These are phyloP conservation scores for Phaeosphaeria sp. DNA, from an alignment of 2,329 filamentous ascomycete genomes.

Conservation along the genomic window DNA sequence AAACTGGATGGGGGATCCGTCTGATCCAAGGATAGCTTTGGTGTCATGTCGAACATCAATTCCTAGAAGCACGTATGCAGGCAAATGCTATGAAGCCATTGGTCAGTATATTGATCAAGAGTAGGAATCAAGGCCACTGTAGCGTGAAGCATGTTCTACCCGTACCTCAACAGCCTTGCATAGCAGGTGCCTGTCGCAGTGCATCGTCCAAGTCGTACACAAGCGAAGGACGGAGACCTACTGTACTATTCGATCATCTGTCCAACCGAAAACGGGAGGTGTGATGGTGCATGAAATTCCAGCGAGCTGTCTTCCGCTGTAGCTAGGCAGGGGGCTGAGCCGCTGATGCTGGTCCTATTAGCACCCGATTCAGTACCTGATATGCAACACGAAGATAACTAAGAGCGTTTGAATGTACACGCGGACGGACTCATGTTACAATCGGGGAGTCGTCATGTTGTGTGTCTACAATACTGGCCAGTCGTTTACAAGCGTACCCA, in stretches of 20 bases:
- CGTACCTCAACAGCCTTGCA: background rate
- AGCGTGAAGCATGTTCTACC: no score
- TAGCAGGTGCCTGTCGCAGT: background rate
- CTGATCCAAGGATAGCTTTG: no score
- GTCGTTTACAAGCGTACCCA: background rate
- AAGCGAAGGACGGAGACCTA: background rate
- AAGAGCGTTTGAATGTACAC: background rate
- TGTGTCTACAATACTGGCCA: background rate
- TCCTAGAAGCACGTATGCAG: no score
- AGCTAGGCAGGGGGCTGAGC: background rate
- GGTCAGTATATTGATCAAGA: no score
- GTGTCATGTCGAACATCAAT: no score
- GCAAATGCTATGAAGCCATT: no score
- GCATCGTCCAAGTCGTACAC: background rate
- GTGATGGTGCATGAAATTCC: background rate
- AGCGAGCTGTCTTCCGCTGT: background rate
- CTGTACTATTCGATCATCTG: background rate
- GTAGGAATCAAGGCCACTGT: no score
- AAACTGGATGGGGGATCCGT: no score
- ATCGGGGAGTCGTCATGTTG: background rate
- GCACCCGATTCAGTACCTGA: background rate
- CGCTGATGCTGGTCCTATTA: background rate
- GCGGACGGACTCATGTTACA: background rate
- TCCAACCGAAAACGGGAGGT: background rate
- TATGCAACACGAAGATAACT: background rate